A percentile compares a stretch with the other conserved stretches of the same genome.
These are phyloP conservation scores for Acanthamoeba polyphaga DNA, from an alignment of 208 protist genomes.

Conservation along the genomic window DNA sequence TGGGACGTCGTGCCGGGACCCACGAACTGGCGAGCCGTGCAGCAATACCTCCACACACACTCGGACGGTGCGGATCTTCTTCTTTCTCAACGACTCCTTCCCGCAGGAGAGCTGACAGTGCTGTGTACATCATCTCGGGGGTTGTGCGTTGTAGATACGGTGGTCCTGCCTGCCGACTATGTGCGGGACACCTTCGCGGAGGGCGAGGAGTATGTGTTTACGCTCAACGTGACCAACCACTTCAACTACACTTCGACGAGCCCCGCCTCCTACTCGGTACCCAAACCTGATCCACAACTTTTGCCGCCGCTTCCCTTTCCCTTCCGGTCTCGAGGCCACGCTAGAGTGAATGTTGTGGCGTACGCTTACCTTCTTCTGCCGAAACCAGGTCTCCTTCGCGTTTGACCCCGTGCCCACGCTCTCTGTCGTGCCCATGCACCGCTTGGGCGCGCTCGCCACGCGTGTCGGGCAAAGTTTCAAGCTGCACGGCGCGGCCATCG, in stretches of 20 bases:
- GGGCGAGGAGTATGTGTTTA: slow-evolving; percentile 43
- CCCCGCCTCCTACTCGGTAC: slow-evolving; percentile 52
- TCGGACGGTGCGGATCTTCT: background rate
- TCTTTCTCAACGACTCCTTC: background rate
- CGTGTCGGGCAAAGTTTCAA: background rate
- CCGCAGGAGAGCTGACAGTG: background rate
- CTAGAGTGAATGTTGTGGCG: too few species aligned
- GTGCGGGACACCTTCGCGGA: slow-evolving; percentile 17
- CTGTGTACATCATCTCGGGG: background rate
- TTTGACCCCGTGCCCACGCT: slow-evolving; percentile 64
- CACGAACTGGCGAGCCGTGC: slow-evolving; percentile 2
- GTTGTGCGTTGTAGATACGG: background rate
- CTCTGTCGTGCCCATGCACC: slow-evolving; percentile 9
- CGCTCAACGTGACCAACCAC: slow-evolving; percentile 44
- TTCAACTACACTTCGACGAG: background rate
- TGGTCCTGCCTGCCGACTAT: slow-evolving; percentile 14
- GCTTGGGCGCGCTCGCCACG: background rate
- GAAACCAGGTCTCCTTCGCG: slow-evolving; percentile 21
- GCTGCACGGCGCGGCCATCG: slow-evolving; percentile 10
- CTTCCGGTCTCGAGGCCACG: too few species aligned
- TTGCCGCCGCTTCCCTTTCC: too few species aligned
- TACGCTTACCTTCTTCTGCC: background rate
- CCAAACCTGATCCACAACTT: background rate
- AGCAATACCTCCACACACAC: background rate
- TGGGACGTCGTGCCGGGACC: slow-evolving; percentile 52